A percentile compares a stretch with the other conserved stretches of the same genome.
These are phyloP conservation scores for Coemansia sp. DNA, from an alignment of 371 early-diverging fungal genomes.

Conservation along the genomic window DNA sequence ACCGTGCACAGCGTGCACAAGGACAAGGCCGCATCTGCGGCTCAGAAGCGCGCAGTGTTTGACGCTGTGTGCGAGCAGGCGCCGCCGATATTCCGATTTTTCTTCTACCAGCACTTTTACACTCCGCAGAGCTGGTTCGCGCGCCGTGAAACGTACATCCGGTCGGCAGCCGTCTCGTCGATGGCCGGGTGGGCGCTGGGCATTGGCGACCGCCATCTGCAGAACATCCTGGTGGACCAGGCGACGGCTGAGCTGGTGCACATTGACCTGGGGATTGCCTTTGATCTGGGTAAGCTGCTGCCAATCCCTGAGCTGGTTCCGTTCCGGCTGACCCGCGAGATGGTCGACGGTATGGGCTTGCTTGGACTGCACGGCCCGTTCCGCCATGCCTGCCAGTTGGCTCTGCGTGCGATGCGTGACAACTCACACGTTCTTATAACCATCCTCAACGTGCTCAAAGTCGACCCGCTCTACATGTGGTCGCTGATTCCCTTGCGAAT, in stretches of 20 bases:
- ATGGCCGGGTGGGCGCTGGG: conserved; percentile 97
- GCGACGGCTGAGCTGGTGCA: conserved; percentile 88
- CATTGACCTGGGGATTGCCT: conserved; percentile 98
- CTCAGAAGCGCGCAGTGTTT: conserved; percentile 53
- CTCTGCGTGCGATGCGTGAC: conserved; percentile 72
- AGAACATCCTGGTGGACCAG: conserved; percentile 93
- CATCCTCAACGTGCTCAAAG: conserved; percentile 88
- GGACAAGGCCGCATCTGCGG: conserved; percentile 41
- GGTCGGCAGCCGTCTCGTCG: conserved; percentile 90
- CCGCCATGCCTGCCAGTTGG: conserved; percentile 68
- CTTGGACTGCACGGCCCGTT: conserved; percentile 82
- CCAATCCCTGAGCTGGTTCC: conserved; percentile 96
- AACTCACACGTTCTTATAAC: conserved; percentile 80
- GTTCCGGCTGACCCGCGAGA: conserved; percentile 91
- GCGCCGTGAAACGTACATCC: conserved; percentile 70
- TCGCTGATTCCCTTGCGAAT: conserved; percentile 48
- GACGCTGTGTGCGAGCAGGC: conserved; percentile 32
- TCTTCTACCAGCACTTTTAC: conserved; percentile 56
- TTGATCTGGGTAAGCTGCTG: conserved; percentile 89
- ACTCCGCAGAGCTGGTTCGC: conserved; percentile 71
- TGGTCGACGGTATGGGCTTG: conserved; percentile 74
- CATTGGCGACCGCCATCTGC: conserved; percentile 97
- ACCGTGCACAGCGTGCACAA: conserved; percentile 53
- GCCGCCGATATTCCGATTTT: conserved; percentile 53
- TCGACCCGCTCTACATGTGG: conserved; percentile 90